Evolutionary conservation across 2,329 filamentous ascomycete species (phyloP).

Genomic region (Aspergillus felis): DNA sequence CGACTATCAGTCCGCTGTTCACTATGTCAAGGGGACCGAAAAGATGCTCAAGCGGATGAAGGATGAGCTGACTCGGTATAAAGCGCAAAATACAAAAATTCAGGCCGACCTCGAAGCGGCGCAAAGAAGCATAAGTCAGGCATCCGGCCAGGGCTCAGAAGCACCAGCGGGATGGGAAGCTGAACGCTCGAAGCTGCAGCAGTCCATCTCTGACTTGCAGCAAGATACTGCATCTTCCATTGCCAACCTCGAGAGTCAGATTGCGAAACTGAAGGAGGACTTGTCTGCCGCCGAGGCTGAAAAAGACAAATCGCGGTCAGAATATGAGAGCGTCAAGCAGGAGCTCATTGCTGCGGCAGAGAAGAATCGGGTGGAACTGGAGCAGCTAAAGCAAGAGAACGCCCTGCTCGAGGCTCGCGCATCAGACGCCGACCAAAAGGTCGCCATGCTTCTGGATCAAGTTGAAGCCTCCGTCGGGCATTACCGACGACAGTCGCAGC

Average conservation of each 20-base stretch:
- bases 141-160: slow-evolving; percentile 36
- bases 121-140: slow-evolving; percentile 50
- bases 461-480: slow-evolving; percentile 92
- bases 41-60: slow-evolving; percentile 99
- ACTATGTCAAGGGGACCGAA: slow-evolving; percentile 97
- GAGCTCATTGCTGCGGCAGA: slow-evolving; percentile 56
- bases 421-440: slow-evolving; percentile 85
- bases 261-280: slow-evolving; percentile 66
- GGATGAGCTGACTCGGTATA: slow-evolving; percentile 90
- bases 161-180: slow-evolving; percentile 65
- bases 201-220: slow-evolving; percentile 67
- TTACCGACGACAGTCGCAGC: slow-evolving; percentile 72
- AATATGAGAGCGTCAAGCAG: slow-evolving; percentile 51
- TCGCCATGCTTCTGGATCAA: slow-evolving; percentile 87
- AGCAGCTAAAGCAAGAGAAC: slow-evolving; percentile 81
- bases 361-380: slow-evolving; percentile 64
- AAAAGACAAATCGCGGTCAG: slow-evolving; percentile 62
- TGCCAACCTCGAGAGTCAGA: slow-evolving; percentile 65
- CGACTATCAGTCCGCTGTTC: slow-evolving; percentile 95
- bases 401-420: slow-evolving; percentile 75
- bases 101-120: slow-evolving; percentile 74
- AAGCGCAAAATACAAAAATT: slow-evolving; percentile 76
- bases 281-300: slow-evolving; percentile 63
- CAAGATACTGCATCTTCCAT: slow-evolving; percentile 64
- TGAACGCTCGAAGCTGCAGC: slow-evolving; percentile 65